Conservation (phyloP, 1,284 basidiomycete genomes). For the Ganoderma lucidum region DNA sequence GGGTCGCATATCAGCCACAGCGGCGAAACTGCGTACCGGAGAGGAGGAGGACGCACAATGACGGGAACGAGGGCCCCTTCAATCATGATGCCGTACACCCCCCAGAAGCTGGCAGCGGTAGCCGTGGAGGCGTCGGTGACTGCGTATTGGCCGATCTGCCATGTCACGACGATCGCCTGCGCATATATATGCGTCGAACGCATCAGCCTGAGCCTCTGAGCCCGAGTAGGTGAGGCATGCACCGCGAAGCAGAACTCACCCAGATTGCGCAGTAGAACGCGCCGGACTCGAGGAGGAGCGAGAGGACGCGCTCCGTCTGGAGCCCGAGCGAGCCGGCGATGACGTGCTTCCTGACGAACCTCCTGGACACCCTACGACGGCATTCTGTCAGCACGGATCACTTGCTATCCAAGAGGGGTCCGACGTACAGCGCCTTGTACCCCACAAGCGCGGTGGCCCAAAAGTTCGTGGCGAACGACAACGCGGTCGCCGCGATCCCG, state of each 20-base stretch:
- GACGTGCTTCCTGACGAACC: neutral
- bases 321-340: neutral
- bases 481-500: too few relatives aligned
- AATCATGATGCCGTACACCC: neutral
- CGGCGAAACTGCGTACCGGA: neutral
- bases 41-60: neutral
- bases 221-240: neutral
- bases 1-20: too few relatives aligned
- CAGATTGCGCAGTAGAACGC: neutral
- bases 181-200: too few relatives aligned
- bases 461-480: too few relatives aligned
- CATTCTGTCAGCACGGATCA: too few relatives aligned
- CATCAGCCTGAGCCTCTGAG: neutral
- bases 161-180: neutral
- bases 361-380: neutral
- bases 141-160: neutral
- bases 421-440: too few relatives aligned
- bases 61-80: neutral
- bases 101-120: neutral
- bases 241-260: neutral
- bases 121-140: neutral
- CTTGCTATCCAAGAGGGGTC: too few relatives aligned
- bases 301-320: neutral
- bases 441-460: too few relatives aligned
- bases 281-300: conserved; percentile 6